Conservation (phyloP, 2,329 filamentous ascomycete species). For the Apiospora pterosperma region DNA sequence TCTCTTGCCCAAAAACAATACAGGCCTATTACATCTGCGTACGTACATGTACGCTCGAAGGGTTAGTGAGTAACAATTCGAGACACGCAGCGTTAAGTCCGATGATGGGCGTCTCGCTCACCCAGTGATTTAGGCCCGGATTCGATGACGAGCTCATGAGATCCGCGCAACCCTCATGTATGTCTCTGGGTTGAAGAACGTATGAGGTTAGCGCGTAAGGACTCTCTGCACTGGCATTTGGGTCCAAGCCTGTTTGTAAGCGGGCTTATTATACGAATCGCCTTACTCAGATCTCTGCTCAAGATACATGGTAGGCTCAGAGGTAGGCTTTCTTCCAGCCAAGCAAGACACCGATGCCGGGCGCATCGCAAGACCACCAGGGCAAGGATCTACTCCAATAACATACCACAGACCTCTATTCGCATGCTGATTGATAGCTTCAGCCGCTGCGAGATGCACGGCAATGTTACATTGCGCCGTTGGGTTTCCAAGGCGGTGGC, state of each 20-base stretch:
- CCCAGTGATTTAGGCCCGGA: not conserved
- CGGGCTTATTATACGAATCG: not conserved
- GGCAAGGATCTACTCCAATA: not conserved
- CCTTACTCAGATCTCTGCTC: slow-evolving; percentile 1
- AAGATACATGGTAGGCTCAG: no score
- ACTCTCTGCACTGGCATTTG: not conserved
- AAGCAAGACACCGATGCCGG: not conserved
- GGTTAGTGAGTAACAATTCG: not conserved
- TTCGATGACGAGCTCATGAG: not conserved
- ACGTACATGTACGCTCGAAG: not conserved
- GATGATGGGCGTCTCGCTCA: not conserved
- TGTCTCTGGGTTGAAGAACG: no score
- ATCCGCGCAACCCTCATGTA: not conserved
- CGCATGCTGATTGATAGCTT: not conserved
- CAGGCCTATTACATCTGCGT: not conserved
- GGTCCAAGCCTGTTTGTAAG: not conserved
- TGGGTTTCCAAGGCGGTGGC: not conserved
- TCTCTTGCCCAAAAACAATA: not conserved
- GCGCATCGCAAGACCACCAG: not conserved
- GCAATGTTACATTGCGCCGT: not conserved
- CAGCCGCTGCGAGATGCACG: not conserved
- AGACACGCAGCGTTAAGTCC: not conserved
- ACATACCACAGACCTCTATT: not conserved
- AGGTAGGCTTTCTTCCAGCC: not conserved
- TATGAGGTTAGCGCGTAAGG: no score